Evolutionary conservation across 441 rosid genomes (phyloP).

Genomic region (Mallotus japonicus): DNA sequence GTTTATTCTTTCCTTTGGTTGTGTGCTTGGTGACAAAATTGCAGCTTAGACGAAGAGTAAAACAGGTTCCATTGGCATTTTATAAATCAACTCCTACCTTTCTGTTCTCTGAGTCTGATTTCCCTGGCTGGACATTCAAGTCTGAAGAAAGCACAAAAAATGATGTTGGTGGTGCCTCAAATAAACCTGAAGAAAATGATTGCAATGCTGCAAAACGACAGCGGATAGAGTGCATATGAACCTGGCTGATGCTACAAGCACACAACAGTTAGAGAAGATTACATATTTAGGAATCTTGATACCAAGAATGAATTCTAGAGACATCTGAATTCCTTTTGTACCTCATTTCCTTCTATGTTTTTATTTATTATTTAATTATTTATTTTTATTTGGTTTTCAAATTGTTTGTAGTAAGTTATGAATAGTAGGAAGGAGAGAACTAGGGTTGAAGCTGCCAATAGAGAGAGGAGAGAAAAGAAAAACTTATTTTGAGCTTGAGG

Average conservation of each 20-base stretch:
- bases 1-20: background rate
- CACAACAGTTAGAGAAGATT: background rate
- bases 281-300: background rate
- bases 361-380: too few relatives aligned
- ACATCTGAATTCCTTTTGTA: background rate
- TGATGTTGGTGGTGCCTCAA: background rate
- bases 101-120: conserved; percentile 72
- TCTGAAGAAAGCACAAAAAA: conserved; percentile 24
- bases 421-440: too few relatives aligned
- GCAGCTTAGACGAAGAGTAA: conserved; percentile 86
- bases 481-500: too few relatives aligned
- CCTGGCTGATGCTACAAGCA: background rate
- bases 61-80: conserved; percentile 86
- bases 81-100: conserved; percentile 58
- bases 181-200: conserved; percentile 27
- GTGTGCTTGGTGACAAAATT: conserved; percentile 15
- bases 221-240: conserved; percentile 32
- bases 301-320: background rate
- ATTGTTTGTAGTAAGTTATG: too few relatives aligned
- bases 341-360: background rate
- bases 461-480: too few relatives aligned
- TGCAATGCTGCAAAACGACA: conserved; percentile 33
- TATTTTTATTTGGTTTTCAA: too few relatives aligned
- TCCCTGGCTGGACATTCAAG: conserved; percentile 74
- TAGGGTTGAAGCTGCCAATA: too few relatives aligned